Base-by-base conservation (phyloP, 2,329 filamentous ascomycete species). In the Teratosphaeria epicoccoides region DNA sequence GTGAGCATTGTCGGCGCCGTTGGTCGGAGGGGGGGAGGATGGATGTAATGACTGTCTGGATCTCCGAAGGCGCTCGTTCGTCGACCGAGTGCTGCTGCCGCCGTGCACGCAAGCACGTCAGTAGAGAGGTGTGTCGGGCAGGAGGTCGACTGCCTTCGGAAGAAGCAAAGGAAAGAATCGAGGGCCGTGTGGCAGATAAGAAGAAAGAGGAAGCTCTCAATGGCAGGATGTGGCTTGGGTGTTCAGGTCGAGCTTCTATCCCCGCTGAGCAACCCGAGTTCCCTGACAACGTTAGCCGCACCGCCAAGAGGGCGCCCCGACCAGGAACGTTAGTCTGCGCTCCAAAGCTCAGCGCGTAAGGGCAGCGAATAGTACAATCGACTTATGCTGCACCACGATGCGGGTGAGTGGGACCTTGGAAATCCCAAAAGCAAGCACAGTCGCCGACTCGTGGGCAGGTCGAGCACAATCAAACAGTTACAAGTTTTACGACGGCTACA, bases 101-200 rank as follows among this genome's bases (percentile, higher is more conserved):
- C 49, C n/a, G n/a, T n/a, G n/a, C n/a, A n/a, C n/a, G n/a, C n/a
- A 49, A 45, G 46, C 49, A 50, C 20, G 24, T 17, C 14, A 20
- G 14, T 2, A n/a, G n/a, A n/a, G n/a, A 17, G 46, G 11, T 23
- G 22, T 10, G 43, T 25, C 40, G 52, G 49, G 49, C 48, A 49
- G 52, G 49, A 49, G 49, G 52, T 46, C 49, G 54, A 56, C 52
- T 54, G 54, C 54, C 54, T 40, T 49, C 47, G 24, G 43, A 17
- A 7, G 33, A 43, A 24, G 43, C 9, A 20, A 20, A 44, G 43
- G 24, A 49, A 25, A 47, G 51, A 40, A 22, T 24, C 29, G 24
- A 49, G 45, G 25, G 50, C 46, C 29, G 50, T 50, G 28, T n/a
- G n/a, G n/a, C 20, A 33, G 37, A 43, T 22, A 24, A 40, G 40